Conservation (phyloP, 805 yeast species). For the Yamadazyma nakazawae region DNA sequence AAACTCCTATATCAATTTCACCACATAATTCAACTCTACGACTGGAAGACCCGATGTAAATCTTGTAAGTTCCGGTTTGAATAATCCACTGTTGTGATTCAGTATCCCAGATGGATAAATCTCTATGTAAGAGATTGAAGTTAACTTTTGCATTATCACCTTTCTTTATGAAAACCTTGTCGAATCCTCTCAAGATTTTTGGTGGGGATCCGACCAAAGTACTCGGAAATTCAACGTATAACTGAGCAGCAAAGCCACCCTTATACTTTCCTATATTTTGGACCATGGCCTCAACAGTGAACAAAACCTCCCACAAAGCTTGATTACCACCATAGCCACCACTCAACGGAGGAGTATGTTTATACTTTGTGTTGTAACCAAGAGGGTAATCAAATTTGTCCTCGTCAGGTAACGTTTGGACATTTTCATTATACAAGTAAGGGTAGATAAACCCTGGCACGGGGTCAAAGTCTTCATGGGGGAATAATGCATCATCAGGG, state of each 20-base stretch:
- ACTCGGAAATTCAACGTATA: constrained; percentile 52
- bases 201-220: constrained; percentile 50
- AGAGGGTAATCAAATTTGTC: constrained; percentile 38
- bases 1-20: constrained; percentile 37
- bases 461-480: constrained; percentile 49
- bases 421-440: constrained; percentile 40
- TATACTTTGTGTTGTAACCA: constrained; percentile 35
- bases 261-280: constrained; percentile 44
- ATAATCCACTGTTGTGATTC: constrained; percentile 56
- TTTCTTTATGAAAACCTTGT: constrained; percentile 46
- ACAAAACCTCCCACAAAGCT: constrained; percentile 53
- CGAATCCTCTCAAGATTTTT: constrained; percentile 53
- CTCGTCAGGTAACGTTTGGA: constrained; percentile 31
- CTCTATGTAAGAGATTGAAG: constrained; percentile 49
- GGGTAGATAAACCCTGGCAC: constrained; percentile 59
- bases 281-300: constrained; percentile 44
- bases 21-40: constrained; percentile 46
- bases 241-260: constrained; percentile 51
- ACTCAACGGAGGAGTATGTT: constrained; percentile 34
- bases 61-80: constrained; percentile 51
- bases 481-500: constrained; percentile 53
- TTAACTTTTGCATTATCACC: constrained; percentile 35
- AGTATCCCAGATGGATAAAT: constrained; percentile 56
- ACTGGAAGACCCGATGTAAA: constrained; percentile 50
- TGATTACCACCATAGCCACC: constrained; percentile 63